These are phyloP conservation scores for Alternaria ventricosa DNA, from an alignment of 2,329 filamentous ascomycete species.

Conservation along the genomic window DNA sequence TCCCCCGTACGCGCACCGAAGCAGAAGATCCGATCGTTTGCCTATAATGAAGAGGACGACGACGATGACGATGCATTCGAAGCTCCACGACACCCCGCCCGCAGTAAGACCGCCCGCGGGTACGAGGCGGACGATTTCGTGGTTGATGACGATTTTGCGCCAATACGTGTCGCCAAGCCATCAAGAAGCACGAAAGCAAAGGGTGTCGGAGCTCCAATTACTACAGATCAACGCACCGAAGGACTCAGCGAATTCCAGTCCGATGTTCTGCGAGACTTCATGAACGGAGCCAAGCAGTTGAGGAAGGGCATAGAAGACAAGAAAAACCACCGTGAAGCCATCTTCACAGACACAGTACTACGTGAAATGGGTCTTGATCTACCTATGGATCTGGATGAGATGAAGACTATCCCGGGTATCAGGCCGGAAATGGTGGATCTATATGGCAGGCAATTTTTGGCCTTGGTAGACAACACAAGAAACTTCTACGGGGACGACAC, in stretches of 20 bases:
- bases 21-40: slow-evolving; percentile 39
- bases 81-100: slow-evolving; percentile 23
- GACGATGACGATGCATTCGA: slow-evolving; percentile 37
- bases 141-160: slow-evolving; percentile 57
- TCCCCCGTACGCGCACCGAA: slow-evolving; percentile 63
- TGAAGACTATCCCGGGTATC: slow-evolving; percentile 70
- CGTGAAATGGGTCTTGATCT: slow-evolving; percentile 76
- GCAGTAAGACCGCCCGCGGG: slow-evolving; percentile 37
- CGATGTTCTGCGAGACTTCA: slow-evolving; percentile 69
- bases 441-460: slow-evolving; percentile 67
- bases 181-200: slow-evolving; percentile 47
- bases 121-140: slow-evolving; percentile 48
- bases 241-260: slow-evolving; percentile 66
- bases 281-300: slow-evolving; percentile 65
- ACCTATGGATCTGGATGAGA: slow-evolving; percentile 66
- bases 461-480: slow-evolving; percentile 57
- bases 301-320: slow-evolving; percentile 68
- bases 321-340: slow-evolving; percentile 62
- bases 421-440: slow-evolving; percentile 66
- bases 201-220: slow-evolving; percentile 65
- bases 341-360: slow-evolving; percentile 73
- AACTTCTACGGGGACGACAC: slow-evolving; percentile 26
- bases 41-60: slow-evolving; percentile 33
- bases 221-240: slow-evolving; percentile 61
- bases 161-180: slow-evolving; percentile 38